These are phyloP conservation scores for Tillandsia leiboldiana DNA, from an alignment of 176 grass and related monocot species.

Conservation along the genomic window DNA sequence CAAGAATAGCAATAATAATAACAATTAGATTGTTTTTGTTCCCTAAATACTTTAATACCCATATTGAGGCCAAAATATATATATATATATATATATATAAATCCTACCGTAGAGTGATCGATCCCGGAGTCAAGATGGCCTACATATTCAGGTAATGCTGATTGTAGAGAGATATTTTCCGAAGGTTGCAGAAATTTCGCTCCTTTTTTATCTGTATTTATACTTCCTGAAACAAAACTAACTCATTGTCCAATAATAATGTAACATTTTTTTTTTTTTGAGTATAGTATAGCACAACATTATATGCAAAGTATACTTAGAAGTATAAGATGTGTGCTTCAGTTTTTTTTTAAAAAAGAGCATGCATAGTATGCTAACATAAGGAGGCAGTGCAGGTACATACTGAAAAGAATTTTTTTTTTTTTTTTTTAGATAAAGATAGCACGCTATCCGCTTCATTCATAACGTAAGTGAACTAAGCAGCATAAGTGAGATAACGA, in stretches of 20 bases:
- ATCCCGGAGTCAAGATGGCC: conserved; percentile 27
- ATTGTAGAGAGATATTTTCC: background rate
- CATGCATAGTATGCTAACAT: no score
- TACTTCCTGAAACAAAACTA: conserved; percentile 18
- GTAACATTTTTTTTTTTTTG: background rate
- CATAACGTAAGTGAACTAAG: no score
- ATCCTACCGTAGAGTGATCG: conserved; percentile 26
- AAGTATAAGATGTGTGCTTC: no score
- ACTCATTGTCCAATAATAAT: background rate
- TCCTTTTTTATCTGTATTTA: conserved; percentile 11
- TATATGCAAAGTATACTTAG: background rate
- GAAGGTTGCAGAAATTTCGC: conserved; percentile 5
- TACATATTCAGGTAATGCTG: conserved; percentile 14
- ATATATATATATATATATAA: no score
- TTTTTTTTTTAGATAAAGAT: no score
- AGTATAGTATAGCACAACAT: background rate
- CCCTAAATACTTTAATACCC: no score
- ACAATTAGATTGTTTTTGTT: background rate
- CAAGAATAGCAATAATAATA: background rate
- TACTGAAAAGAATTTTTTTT: no score
- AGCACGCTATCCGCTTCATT: no score
- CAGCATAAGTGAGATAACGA: no score
- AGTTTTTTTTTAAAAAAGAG: no score
- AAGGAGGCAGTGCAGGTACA: no score
- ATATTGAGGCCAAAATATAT: no score